Conservation (phyloP, 257 asterid genomes). For the Solanum bulbocastanum region DNA sequence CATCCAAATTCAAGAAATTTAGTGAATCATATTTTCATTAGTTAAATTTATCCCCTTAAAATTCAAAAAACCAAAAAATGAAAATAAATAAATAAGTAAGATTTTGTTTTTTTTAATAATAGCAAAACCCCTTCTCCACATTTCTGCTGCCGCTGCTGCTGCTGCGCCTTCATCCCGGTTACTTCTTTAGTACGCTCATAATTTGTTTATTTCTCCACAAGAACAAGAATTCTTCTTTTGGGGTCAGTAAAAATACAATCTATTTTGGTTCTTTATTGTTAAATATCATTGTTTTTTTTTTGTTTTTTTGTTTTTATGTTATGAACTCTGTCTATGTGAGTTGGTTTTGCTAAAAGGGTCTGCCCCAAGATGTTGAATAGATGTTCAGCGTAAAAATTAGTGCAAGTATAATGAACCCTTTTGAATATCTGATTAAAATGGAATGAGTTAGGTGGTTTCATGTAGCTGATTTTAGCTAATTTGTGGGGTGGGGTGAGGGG, state of each 20-base stretch:
- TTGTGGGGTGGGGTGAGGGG: fast-evolving
- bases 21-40: not conserved
- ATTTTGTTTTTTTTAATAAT: not conserved
- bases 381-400: not conserved
- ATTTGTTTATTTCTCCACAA: not conserved
- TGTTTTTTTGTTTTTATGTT: not conserved
- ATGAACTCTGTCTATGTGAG: not conserved
- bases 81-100: not conserved
- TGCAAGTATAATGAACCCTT: not conserved
- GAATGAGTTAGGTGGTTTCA: not conserved
- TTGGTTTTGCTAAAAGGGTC: not conserved
- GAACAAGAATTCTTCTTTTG: not conserved
- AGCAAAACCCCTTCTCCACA: not conserved
- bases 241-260: not conserved
- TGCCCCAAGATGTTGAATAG: not conserved
- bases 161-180: not conserved
- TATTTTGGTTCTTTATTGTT: not conserved
- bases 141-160: not conserved
- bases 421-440: not conserved
- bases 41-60: not conserved
- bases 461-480: not conserved
- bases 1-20: not conserved
- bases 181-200: not conserved
- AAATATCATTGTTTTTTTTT: not conserved
- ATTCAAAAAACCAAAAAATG: not conserved